A percentile compares a stretch with the other conserved stretches of the same genome.
phyloP scores from a whole-genome alignment of 768 basidiomycete species.

The Suillus paluster region DNA sequence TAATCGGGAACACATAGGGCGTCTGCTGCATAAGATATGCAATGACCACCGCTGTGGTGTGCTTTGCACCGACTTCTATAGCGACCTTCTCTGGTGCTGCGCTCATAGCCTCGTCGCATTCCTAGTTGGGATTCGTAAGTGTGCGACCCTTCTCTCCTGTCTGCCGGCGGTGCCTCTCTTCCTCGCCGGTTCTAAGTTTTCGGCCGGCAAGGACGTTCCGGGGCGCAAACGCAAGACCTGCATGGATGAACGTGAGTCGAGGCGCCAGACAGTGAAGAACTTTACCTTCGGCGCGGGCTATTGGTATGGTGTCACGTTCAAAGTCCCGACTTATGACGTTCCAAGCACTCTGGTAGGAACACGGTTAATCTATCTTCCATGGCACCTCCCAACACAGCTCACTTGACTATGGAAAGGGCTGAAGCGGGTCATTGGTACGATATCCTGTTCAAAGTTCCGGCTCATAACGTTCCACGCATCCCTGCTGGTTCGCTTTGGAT shows the following conservation, averaged over 20 bases:
- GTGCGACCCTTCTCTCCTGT: conserved; percentile 31
- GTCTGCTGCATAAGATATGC: conserved; percentile 52
- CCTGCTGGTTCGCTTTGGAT: conserved; percentile 40
- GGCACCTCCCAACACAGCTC: too few relatives aligned
- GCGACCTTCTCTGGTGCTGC: conserved; percentile 44
- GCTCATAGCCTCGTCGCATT: conserved; percentile 38
- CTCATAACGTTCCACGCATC: too few relatives aligned
- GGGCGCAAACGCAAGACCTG: conserved; percentile 30
- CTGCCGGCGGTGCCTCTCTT: conserved; percentile 23
- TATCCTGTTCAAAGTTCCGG: too few relatives aligned
- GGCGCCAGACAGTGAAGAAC: not conserved
- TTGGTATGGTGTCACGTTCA: conserved; percentile 44
- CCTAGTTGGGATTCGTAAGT: conserved; percentile 28
- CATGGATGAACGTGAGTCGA: too few relatives aligned
- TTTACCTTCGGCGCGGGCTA: conserved; percentile 19
- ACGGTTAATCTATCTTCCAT: conserved; percentile 45
- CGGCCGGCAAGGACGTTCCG: conserved; percentile 18
- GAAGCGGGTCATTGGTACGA: conserved; percentile 35
- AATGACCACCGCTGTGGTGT: conserved; percentile 47
- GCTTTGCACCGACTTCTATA: conserved; percentile 38
- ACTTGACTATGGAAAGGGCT: too few relatives aligned
- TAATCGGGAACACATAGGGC: conserved; percentile 52
- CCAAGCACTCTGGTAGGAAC: conserved; percentile 48
- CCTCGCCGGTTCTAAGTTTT: conserved; percentile 28
- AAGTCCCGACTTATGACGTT: conserved; percentile 37